phyloP scores from a whole-genome alignment of 2,329 filamentous ascomycete genomes.

The Esteya vermicola region DNA sequence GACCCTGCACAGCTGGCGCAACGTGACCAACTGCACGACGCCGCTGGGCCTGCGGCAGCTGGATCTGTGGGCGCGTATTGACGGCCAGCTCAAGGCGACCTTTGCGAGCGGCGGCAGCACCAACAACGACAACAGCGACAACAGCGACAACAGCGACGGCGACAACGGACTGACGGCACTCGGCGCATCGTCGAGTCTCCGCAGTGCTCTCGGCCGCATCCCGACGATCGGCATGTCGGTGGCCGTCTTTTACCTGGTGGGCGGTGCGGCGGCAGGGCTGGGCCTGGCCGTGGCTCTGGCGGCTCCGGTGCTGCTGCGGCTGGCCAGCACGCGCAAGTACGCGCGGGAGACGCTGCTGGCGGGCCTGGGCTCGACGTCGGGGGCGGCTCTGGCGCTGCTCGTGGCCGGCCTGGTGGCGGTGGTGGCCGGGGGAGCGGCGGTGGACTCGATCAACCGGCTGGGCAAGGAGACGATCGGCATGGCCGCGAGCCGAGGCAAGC shows the following conservation, averaged over 20 bases:
- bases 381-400: conserved; percentile 17
- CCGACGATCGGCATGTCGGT: conserved; percentile 32
- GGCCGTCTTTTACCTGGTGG: conserved; percentile 34
- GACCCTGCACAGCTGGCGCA: conserved; percentile 10
- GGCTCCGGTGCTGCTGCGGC: conserved; percentile 17
- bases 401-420: conserved; percentile 7
- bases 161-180: conserved; percentile 29
- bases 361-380: conserved; percentile 23
- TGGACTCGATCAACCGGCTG: conserved; percentile 11
- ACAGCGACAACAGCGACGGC: too few species aligned
- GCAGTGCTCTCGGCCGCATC: conserved; percentile 32
- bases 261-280: conserved; percentile 25
- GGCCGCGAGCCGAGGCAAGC: conserved; percentile 24
- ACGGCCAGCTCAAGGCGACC: conserved; percentile 24
- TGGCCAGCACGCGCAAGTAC: conserved; percentile 3
- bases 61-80: conserved; percentile 32
- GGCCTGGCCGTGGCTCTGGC: conserved; percentile 27
- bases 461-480: conserved; percentile 29
- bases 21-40: conserved; percentile 14
- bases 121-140: too few species aligned
- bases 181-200: conserved; percentile 28
- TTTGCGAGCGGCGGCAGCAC: too few species aligned
- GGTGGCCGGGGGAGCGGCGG: conserved; percentile 5
- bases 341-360: conserved; percentile 13
- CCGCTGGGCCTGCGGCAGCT: conserved; percentile 9